Evolutionary conservation across 495 filamentous ascomycete genomes (phyloP), one percentile per base, ranked within the genome.

Genomic region (Aeminium ludgeri): DNA sequence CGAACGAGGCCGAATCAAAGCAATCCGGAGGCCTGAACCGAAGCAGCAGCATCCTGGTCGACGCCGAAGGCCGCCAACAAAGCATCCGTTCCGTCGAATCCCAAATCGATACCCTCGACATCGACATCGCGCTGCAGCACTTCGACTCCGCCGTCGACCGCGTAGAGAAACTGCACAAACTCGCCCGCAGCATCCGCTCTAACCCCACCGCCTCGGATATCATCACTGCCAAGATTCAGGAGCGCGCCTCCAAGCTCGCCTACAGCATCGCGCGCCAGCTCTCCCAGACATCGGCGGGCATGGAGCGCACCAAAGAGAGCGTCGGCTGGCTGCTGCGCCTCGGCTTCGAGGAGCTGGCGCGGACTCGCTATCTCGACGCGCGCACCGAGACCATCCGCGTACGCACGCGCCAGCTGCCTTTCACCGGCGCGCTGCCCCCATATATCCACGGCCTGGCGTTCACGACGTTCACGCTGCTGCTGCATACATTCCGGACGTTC

Each of bases 371-470:
- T 53, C 68, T 99, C 20, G 72, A 79, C 15, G 20, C 48, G n/a
- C 43, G 48, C 7, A 47, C 72, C 28, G 73, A 76, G 34, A 68
- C 82, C 15, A 80, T 96, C 45, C 72, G 76, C 23, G 81, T 80
- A 49, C 69, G 87, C 39, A 78, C 82, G 10, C 78, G 89, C 81
- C 86, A 69, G 40, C 67, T 68, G 12, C 44, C 87, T 42, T 95
- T 96, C 59, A 84, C 92, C 58, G 89, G 89, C 27, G 77, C 92
- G 51, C 72, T 96, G 5, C 80, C 78, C 12, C 70, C 82, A 7
- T 95, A 99, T 60, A 86, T 96, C 52, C 92, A 80, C 64, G 80
- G 93, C 56, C 70, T 99, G n/a, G 87, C 89, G 2, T 92, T 80
- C 46, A 86, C 95, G 38, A 93, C 93, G 59, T 99, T 99, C 65